Percentiles rank a stretch among this genome's conserved stretches.
Conservation (phyloP, 768 basidiomycete genomes). For the Chalciporus piperatus region DNA sequence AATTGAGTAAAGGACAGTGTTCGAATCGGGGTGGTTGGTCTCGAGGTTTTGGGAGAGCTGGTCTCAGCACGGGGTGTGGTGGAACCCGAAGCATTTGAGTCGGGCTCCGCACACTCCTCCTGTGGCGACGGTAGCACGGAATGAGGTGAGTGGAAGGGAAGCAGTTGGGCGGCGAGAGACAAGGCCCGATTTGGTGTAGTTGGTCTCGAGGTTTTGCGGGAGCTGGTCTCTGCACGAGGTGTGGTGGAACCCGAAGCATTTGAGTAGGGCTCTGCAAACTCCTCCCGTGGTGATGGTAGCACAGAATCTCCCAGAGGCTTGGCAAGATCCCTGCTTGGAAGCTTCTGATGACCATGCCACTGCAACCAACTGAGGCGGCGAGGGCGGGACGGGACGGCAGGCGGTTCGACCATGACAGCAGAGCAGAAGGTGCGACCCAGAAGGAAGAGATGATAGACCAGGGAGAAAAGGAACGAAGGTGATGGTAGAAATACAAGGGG, state of each 20-base stretch:
- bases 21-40: conserved; percentile 20
- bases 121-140: conserved; percentile 12
- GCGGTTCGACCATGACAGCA: conserved; percentile 21
- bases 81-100: not conserved
- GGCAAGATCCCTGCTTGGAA: conserved; percentile 15
- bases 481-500: conserved; percentile 12
- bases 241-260: not conserved
- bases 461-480: conserved; percentile 8
- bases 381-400: conserved; percentile 8
- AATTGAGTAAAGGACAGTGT: conserved; percentile 23
- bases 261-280: not conserved
- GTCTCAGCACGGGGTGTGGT: conserved; percentile 3
- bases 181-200: conserved; percentile 15
- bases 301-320: conserved; percentile 15
- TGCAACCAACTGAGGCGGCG: conserved; percentile 27
- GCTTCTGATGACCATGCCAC: conserved; percentile 27
- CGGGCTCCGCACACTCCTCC: conserved; percentile 12
- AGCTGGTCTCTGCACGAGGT: conserved; percentile 1
- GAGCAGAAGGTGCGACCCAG: conserved; percentile 2
- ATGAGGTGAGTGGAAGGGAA: conserved; percentile 15
- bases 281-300: conserved; percentile 17
- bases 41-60: conserved; percentile 4
- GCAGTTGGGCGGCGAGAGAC: too few species aligned
- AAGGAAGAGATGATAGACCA: not conserved
- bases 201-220: conserved; percentile 13